phyloP scores from a whole-genome alignment of 176 grass and related monocot genomes.

The Avena sativa region DNA sequence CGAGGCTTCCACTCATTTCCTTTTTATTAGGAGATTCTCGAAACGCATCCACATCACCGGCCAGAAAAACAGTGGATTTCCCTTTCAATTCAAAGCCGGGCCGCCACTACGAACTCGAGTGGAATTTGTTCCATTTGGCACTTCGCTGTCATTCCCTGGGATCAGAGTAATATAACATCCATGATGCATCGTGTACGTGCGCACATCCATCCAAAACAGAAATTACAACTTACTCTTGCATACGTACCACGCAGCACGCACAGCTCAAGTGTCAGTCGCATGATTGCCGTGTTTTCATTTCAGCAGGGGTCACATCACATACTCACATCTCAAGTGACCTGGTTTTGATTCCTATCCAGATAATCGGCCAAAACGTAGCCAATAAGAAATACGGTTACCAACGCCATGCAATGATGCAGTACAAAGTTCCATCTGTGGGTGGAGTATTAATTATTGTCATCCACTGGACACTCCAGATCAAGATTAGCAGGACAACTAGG shows the following conservation, averaged over 20 bases:
- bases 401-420: neutral
- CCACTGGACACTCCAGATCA: conserved; percentile 32
- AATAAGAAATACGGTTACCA: neutral
- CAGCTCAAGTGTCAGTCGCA: conserved; percentile 19
- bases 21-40: too few relatives aligned
- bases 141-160: neutral
- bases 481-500: conserved; percentile 24
- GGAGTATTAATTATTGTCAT: neutral
- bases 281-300: neutral
- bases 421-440: neutral
- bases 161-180: neutral
- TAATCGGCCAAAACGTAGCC: conserved; percentile 5
- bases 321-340: conserved; percentile 18
- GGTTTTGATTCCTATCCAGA: conserved; percentile 1
- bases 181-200: neutral
- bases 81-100: neutral
- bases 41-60: neutral
- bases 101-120: neutral
- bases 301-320: neutral
- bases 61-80: neutral
- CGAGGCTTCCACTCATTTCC: neutral
- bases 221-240: too few relatives aligned
- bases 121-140: conserved; percentile 13
- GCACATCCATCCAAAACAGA: neutral
- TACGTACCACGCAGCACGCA: neutral